These are phyloP conservation scores for Thalassia testudinum DNA, from an alignment of 116 monocot species.

Conservation along the genomic window DNA sequence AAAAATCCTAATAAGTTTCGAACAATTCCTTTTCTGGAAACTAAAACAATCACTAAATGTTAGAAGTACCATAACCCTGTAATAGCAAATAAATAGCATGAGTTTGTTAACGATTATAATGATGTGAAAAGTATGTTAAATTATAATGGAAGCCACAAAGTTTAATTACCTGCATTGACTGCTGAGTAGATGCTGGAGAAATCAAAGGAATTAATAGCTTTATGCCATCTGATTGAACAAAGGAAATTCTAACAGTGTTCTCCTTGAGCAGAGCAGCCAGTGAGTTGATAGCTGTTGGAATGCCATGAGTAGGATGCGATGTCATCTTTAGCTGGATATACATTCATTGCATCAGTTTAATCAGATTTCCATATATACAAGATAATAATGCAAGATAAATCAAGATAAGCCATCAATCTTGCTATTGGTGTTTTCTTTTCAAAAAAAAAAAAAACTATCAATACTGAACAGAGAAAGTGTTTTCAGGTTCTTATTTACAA, in stretches of 20 bases:
- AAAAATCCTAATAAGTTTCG: too few relatives aligned
- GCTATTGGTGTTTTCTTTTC: background rate
- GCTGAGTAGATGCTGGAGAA: constrained; percentile 86
- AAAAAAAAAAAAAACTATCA: background rate
- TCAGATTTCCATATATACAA: background rate
- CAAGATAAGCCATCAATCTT: background rate
- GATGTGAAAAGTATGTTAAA: too few relatives aligned
- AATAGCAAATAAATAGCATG: too few relatives aligned
- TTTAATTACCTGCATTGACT: constrained; percentile 87
- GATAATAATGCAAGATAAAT: background rate
- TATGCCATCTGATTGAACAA: constrained; percentile 84
- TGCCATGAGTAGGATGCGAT: constrained; percentile 57
- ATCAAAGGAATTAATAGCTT: constrained; percentile 83
- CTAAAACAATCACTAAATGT: too few relatives aligned
- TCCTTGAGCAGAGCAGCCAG: constrained; percentile 71
- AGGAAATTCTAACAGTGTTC: constrained; percentile 38
- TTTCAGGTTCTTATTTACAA: too few relatives aligned
- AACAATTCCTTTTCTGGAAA: too few relatives aligned
- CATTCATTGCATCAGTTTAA: background rate
- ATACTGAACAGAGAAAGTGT: too few relatives aligned
- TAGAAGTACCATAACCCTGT: too few relatives aligned
- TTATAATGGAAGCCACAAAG: too few relatives aligned
- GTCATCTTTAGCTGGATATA: constrained; percentile 55
- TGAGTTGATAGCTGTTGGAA: constrained; percentile 55
- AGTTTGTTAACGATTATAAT: too few relatives aligned